Percentiles rank a stretch among this genome's conserved stretches.
These are phyloP conservation scores for Acrodontium crateriforme DNA, from an alignment of 2,329 filamentous ascomycete species.

Conservation along the genomic window DNA sequence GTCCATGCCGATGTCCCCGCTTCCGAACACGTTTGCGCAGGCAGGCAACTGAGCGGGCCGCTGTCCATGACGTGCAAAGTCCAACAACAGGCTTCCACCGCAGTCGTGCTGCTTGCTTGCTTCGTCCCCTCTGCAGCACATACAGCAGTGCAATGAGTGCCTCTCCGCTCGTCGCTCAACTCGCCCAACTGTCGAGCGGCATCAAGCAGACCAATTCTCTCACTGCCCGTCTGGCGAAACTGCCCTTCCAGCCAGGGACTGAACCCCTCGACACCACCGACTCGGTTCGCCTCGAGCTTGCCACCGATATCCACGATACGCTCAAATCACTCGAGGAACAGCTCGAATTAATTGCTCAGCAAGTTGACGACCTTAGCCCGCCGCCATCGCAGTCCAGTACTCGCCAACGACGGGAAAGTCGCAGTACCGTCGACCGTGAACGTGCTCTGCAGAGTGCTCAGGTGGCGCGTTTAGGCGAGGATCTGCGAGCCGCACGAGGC, in stretches of 20 bases:
- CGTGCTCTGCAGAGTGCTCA: constrained; percentile 49
- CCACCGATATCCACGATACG: constrained; percentile 63
- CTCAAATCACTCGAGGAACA: constrained; percentile 72
- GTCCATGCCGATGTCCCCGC: too few species aligned
- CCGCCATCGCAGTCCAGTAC: constrained; percentile 28
- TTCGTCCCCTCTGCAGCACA: too few species aligned
- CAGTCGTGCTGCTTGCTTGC: too few species aligned
- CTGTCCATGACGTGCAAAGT: too few species aligned
- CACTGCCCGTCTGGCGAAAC: constrained; percentile 42
- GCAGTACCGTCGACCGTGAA: constrained; percentile 41
- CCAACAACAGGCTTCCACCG: too few species aligned
- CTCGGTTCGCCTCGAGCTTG: constrained; percentile 55
- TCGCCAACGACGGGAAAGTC: constrained; percentile 26
- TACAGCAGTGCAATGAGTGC: constrained; percentile 10
- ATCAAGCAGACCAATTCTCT: constrained; percentile 41
- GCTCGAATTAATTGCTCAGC: constrained; percentile 64
- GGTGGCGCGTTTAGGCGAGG: constrained; percentile 51
- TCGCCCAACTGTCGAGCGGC: constrained; percentile 33
- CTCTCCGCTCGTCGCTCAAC: constrained; percentile 11
- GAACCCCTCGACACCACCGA: constrained; percentile 41
- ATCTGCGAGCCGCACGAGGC: constrained; percentile 52
- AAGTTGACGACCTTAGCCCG: constrained; percentile 58
- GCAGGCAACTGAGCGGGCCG: too few species aligned
- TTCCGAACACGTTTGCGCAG: too few species aligned
- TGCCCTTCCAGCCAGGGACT: constrained; percentile 48